Evolutionary conservation across 208 protist genomes (phyloP).

Genomic region (Leptomonas seymouri): DNA sequence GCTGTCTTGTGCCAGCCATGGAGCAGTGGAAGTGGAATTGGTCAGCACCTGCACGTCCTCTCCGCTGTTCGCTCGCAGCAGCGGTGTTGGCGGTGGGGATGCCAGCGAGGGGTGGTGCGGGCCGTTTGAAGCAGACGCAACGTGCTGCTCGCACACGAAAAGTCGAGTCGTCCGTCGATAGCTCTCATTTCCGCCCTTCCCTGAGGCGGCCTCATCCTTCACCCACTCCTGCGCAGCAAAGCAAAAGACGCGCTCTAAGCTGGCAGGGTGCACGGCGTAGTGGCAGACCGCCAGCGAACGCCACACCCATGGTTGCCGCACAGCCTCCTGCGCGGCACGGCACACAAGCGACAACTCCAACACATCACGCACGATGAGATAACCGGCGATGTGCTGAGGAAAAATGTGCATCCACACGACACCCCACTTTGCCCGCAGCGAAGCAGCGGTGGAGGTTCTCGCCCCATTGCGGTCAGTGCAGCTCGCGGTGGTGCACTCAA

Average conservation of each 20-base stretch:
- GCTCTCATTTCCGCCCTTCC: neutral
- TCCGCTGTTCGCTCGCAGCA: neutral
- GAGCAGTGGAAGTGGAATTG: conserved; percentile 1
- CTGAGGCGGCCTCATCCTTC: neutral
- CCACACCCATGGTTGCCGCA: conserved; percentile 41
- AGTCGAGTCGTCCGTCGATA: neutral
- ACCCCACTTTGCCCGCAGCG: neutral
- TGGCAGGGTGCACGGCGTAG: conserved; percentile 19
- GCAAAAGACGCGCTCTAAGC: conserved; percentile 16
- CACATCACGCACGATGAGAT: conserved; percentile 35
- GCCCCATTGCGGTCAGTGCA: neutral
- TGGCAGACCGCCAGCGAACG: conserved; percentile 24
- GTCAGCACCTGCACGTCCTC: neutral
- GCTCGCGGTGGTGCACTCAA: neutral
- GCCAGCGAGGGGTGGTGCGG: neutral
- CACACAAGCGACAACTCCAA: conserved; percentile 27
- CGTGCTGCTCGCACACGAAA: neutral
- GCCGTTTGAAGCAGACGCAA: neutral
- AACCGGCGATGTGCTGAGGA: conserved; percentile 30
- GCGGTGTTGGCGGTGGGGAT: no score
- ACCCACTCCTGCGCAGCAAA: conserved; percentile 17
- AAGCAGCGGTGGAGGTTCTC: neutral
- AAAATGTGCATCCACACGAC: conserved; percentile 44
- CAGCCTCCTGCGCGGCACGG: conserved; percentile 2
- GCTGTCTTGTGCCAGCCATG: conserved; percentile 6